phyloP scores from a whole-genome alignment of 2,329 filamentous ascomycete species.

The Pseudogymnoascus sp. region DNA sequence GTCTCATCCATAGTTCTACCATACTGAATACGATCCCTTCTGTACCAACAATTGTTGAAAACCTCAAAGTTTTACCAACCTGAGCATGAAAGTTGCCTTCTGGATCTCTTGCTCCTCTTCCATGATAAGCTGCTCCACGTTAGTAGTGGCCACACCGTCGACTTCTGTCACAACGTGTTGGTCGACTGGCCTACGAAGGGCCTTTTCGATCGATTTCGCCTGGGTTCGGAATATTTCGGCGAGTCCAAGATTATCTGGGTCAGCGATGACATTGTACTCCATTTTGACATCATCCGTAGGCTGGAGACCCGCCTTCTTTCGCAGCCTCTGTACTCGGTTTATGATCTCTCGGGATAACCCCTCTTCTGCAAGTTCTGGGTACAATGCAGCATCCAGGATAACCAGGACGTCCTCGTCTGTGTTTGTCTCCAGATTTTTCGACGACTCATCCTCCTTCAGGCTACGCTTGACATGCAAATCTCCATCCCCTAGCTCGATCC shows the following conservation, averaged over 20 bases:
- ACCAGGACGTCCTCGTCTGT: constrained; percentile 85
- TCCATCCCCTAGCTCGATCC: constrained; percentile 71
- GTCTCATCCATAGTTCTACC: constrained; percentile 4
- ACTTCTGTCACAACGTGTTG: constrained; percentile 54
- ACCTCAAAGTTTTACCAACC: constrained; percentile 62
- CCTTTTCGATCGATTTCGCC: constrained; percentile 62
- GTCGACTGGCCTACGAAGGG: constrained; percentile 67
- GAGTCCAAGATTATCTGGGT: constrained; percentile 70
- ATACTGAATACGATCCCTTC: neutral
- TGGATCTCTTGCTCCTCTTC: constrained; percentile 84
- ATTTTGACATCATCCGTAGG: constrained; percentile 93
- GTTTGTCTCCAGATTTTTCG: constrained; percentile 73
- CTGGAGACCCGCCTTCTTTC: constrained; percentile 87
- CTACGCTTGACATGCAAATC: constrained; percentile 79
- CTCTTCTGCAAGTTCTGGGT: constrained; percentile 81
- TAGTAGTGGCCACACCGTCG: constrained; percentile 44
- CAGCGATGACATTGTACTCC: constrained; percentile 76
- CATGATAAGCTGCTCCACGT: constrained; percentile 55
- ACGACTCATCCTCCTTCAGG: constrained; percentile 62
- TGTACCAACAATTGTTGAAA: neutral
- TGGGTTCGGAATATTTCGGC: constrained; percentile 63
- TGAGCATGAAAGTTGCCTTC: constrained; percentile 70
- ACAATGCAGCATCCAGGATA: constrained; percentile 74
- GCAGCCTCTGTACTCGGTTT: constrained; percentile 81
- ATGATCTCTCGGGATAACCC: constrained; percentile 88